These are phyloP conservation scores for Discostella pseudostelligera DNA, from an alignment of 108 stramenopile species.

Conservation along the genomic window DNA sequence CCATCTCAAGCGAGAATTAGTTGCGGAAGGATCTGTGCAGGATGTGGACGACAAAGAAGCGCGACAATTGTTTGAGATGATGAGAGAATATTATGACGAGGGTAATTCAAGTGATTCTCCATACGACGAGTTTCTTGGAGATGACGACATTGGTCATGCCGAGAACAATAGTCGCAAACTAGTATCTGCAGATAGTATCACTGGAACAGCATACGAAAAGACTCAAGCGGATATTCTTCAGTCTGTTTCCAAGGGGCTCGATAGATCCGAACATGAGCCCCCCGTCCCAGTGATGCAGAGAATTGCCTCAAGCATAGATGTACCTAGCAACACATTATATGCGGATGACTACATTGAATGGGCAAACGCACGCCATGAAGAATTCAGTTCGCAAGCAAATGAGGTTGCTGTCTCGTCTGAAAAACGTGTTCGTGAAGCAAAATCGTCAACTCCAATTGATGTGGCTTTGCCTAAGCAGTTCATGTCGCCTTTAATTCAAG, in stretches of 20 bases:
- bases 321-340: constrained; percentile 29
- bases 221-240: background rate
- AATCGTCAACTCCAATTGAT: constrained; percentile 11
- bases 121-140: background rate
- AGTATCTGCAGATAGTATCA: background rate
- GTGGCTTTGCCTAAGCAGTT: constrained; percentile 22
- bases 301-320: background rate
- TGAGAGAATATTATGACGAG: constrained; percentile 45
- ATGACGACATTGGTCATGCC: background rate
- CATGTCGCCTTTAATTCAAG: constrained; percentile 13
- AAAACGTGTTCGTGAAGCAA: constrained; percentile 6
- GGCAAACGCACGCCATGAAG: constrained; percentile 24
- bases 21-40: constrained; percentile 25
- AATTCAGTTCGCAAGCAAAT: background rate
- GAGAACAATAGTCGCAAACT: background rate
- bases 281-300: constrained; percentile 13
- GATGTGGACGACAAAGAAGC: constrained; percentile 59
- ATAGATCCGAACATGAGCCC: background rate
- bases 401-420: constrained; percentile 3
- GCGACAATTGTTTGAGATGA: constrained; percentile 56
- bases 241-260: background rate
- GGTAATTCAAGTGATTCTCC: constrained; percentile 6
- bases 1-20: constrained; percentile 35
- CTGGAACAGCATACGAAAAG: background rate
- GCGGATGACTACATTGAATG: constrained; percentile 49